phyloP scores from a whole-genome alignment of 441 rosid species.

The Geranium incanum region DNA sequence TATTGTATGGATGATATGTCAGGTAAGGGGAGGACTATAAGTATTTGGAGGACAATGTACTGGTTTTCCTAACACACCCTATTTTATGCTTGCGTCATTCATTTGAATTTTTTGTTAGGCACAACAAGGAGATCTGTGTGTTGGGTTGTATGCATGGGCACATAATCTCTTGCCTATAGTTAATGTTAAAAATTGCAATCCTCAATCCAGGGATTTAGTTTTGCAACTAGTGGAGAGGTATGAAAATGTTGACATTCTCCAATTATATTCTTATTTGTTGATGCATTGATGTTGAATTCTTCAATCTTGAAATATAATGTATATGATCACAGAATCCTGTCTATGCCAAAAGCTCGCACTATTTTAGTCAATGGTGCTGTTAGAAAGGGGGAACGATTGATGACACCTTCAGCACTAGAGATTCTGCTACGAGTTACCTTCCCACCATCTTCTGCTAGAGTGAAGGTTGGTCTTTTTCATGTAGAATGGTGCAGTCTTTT shows the following conservation, averaged over 20 bases:
- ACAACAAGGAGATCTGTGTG: conserved; percentile 63
- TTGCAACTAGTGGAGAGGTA: conserved; percentile 73
- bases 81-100: neutral
- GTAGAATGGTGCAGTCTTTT: neutral
- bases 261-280: neutral
- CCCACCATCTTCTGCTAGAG: conserved; percentile 63
- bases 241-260: neutral
- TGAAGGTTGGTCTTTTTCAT: conserved; percentile 41
- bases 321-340: conserved; percentile 45
- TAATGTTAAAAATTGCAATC: conserved; percentile 47
- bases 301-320: neutral
- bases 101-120: conserved; percentile 33
- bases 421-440: conserved; percentile 56
- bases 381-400: conserved; percentile 78
- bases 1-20: conserved; percentile 69
- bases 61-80: neutral
- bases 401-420: conserved; percentile 75
- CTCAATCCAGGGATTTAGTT: conserved; percentile 71
- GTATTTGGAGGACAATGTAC: neutral
- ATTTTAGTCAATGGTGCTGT: conserved; percentile 70
- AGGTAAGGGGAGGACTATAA: conserved; percentile 33
- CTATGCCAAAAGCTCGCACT: conserved; percentile 60
- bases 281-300: neutral
- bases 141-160: conserved; percentile 67
- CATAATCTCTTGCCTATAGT: conserved; percentile 55